phyloP scores from a whole-genome alignment of 495 filamentous ascomycete species.

The Collariella sp. region DNA sequence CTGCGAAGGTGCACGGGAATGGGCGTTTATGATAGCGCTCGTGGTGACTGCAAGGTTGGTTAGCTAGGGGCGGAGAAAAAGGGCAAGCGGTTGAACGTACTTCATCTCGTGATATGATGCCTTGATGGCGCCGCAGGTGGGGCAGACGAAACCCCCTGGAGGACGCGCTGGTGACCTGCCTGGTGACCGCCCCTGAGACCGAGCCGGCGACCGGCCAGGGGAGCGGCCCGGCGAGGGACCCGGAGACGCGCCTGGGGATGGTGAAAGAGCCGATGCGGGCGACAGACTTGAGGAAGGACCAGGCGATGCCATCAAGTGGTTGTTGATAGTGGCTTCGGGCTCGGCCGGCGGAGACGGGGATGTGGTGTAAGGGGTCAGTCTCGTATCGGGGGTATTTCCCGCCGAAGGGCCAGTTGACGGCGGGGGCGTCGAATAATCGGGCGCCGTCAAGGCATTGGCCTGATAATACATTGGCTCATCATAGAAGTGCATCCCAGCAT shows the following conservation, averaged over 20 bases:
- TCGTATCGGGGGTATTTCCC: conserved; percentile 37
- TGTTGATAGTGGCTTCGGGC: not conserved
- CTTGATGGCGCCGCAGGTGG: conserved; percentile 36
- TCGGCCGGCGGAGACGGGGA: conserved; percentile 34
- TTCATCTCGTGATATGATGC: conserved; percentile 43
- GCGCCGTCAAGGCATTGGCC: conserved; percentile 8
- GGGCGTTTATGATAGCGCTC: conserved; percentile 42
- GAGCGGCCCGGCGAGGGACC: conserved; percentile 1
- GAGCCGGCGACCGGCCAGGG: not conserved
- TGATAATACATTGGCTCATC: conserved; percentile 13
- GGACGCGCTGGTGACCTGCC: conserved; percentile 24
- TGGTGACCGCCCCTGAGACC: not conserved
- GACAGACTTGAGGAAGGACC: not conserved
- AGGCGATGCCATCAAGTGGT: conserved; percentile 16
- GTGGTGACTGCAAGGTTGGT: conserved; percentile 30
- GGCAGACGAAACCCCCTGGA: conserved; percentile 28
- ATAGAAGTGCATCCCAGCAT: not conserved
- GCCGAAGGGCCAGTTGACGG: conserved; percentile 33
- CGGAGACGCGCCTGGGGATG: not conserved
- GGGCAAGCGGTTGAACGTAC: conserved; percentile 16
- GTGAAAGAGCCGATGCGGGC: not conserved
- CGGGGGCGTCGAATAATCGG: conserved; percentile 35
- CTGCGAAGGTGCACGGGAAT: conserved; percentile 34
- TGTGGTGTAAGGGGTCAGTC: conserved; percentile 25
- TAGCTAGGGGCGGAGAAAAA: not conserved